Evolutionary conservation across 768 basidiomycete species (phyloP), one percentile per base, ranked within the genome.

Genomic region (Fibroporia radiculosa): DNA sequence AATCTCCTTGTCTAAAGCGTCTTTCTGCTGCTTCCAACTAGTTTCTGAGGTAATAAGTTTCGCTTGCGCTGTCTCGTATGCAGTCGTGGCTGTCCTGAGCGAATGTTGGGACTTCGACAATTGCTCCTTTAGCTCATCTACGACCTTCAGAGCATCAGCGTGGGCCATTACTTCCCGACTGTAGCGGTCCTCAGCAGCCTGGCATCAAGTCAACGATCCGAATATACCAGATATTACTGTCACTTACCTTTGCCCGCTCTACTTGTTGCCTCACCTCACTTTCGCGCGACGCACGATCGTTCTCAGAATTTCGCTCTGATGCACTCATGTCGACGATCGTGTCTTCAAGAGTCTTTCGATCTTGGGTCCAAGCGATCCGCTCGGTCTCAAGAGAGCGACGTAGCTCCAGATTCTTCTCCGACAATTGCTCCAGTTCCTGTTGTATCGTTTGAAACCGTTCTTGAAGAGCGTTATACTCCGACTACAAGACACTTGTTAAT

Each of bases 11-110:
- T 87, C 81, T 19, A 93, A 65, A 18, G 80, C 72, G 4, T 80
- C 80, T 49, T 77, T 82, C 64, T 93, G 90, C 47, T 80, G 76
- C 32, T 69, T 74, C 91, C 90, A 93, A 59, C 88, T 92, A 24
- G 61, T 66, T 58, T 90, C 84, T 1, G 87, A 87, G 0, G 81
- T 65, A 3, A 66, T 52, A 0, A 91, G 68, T 58, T 91, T 91
- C 4, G 80, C 79, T 49, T 75, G 70, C 0, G 91, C 85, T 12
- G 84, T 88, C 49, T 91, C 80, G 6, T 82, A 78, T 2, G 76
- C 70, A 8, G 76, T 72, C 26, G 71, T 64, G 42, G 76, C 70
- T 48, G 88, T 79, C 11, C 84, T 71, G 7, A 77, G 72, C 7
- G 72, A 56, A 1, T 67, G 57, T 53, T 83, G 80, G 3, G 72